Conservation (phyloP, 2,329 filamentous ascomycete species). For the Pezicula carpinea region DNA sequence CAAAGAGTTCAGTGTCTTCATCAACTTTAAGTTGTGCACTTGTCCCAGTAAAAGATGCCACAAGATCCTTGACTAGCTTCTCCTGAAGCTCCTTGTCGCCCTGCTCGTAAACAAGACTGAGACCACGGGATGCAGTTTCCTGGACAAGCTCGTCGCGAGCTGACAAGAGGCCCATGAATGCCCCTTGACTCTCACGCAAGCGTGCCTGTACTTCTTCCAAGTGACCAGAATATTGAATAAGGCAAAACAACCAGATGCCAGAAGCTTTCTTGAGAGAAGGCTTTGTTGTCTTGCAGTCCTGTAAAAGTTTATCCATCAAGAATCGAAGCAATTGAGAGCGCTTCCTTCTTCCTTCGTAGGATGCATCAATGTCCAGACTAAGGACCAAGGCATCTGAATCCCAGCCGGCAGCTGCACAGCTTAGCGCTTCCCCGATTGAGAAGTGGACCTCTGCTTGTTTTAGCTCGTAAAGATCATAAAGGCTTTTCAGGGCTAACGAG, state of each 20-base stretch:
- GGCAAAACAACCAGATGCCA: conserved; percentile 88
- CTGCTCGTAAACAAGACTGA: conserved; percentile 91
- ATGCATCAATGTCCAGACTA: conserved; percentile 67
- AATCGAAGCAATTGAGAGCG: conserved; percentile 32
- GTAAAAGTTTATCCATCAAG: conserved; percentile 65
- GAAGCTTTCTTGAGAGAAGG: conserved; percentile 87
- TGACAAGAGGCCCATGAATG: conserved; percentile 82
- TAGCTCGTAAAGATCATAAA: conserved; percentile 78
- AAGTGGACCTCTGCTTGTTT: conserved; percentile 87
- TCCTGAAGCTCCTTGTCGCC: conserved; percentile 77
- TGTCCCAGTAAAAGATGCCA: conserved; percentile 80
- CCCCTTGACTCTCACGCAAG: conserved; percentile 74
- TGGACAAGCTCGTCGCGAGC: conserved; percentile 93
- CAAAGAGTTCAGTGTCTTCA: conserved; percentile 88
- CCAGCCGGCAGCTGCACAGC: conserved; percentile 75
- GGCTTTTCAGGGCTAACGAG: conserved; percentile 55
- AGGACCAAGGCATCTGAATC: conserved; percentile 73
- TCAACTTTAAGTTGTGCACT: conserved; percentile 76
- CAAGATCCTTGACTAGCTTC: conserved; percentile 80
- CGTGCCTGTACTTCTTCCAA: conserved; percentile 67
- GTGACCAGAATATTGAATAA: conserved; percentile 86
- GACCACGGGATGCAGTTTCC: conserved; percentile 85
- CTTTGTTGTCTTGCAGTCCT: conserved; percentile 77
- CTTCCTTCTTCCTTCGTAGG: conserved; percentile 35
- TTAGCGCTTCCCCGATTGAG: conserved; percentile 81